phyloP scores from a whole-genome alignment of 2,329 filamentous ascomycete genomes.

The Hypoxylon sp. region DNA sequence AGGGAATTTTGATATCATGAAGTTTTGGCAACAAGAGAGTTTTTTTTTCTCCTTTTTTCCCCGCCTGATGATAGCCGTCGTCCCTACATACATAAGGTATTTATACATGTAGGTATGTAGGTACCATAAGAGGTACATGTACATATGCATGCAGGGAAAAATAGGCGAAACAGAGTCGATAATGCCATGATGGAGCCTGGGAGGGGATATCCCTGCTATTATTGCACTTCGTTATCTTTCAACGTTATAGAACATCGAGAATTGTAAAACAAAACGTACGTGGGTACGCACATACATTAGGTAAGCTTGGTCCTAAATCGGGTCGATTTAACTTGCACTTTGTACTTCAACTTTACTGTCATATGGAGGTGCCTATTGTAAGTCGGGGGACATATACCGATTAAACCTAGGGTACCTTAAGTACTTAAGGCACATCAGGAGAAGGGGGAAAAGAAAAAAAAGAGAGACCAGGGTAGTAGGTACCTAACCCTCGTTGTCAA shows the following conservation, averaged over 20 bases:
- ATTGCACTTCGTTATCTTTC: neutral
- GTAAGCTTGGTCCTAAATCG: too few relatives aligned
- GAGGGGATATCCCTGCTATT: neutral
- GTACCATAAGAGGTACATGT: neutral
- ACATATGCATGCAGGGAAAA: conserved; percentile 3
- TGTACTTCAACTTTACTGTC: too few relatives aligned
- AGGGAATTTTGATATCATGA: neutral
- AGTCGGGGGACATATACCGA: neutral
- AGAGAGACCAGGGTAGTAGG: neutral
- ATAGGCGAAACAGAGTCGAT: conserved; percentile 15
- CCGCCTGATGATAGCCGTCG: too few relatives aligned
- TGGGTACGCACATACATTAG: too few relatives aligned
- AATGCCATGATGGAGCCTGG: conserved; percentile 14
- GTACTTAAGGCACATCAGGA: too few relatives aligned
- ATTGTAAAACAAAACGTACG: too few relatives aligned
- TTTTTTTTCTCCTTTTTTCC: too few relatives aligned
- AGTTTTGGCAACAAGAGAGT: neutral
- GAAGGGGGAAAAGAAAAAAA: too few relatives aligned
- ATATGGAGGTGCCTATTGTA: neutral
- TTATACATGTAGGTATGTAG: neutral
- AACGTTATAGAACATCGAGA: neutral
- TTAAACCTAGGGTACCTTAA: neutral
- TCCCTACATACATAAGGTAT: too few relatives aligned
- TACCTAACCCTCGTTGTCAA: neutral
- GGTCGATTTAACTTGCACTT: too few relatives aligned